Evolutionary conservation across 371 early-diverging fungal species (phyloP).

Genomic region (Syncephalastrum monosporum): DNA sequence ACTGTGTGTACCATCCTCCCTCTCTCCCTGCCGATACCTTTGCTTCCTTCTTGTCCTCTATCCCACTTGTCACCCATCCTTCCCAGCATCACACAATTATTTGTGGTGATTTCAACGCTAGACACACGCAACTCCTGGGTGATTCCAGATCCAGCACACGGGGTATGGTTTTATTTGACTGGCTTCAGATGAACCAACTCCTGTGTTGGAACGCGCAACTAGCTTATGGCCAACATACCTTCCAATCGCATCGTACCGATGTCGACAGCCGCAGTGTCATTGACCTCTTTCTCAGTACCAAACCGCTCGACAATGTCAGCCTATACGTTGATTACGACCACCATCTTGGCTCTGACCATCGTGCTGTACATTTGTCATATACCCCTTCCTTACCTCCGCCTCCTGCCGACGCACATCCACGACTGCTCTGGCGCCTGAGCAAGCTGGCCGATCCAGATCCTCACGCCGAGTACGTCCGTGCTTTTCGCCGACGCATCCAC

Average conservation of each 20-base stretch:
- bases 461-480: not conserved
- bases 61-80: no score
- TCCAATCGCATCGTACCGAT: not conserved
- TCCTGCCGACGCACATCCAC: not conserved
- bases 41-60: no score
- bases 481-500: not conserved
- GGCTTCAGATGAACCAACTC: slow-evolving; percentile 5
- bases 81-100: slow-evolving; percentile 9
- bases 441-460: not conserved
- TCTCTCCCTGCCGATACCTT: no score
- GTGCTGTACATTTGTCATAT: slow-evolving; percentile 1
- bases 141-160: slow-evolving; percentile 2
- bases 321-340: slow-evolving; percentile 6
- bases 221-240: slow-evolving; percentile 13
- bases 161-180: slow-evolving; percentile 1
- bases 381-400: not conserved
- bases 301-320: slow-evolving; percentile 2
- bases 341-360: slow-evolving; percentile 11
- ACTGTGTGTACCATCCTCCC: slow-evolving; percentile 15
- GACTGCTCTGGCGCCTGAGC: slow-evolving; percentile 2
- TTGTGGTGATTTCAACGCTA: slow-evolving; percentile 25
- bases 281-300: slow-evolving; percentile 8
- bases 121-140: slow-evolving; percentile 1
- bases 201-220: slow-evolving; percentile 8
- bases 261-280: slow-evolving; percentile 7